Conservation (phyloP, 345 rosid species). For the Eucalyptus tenuipes region DNA sequence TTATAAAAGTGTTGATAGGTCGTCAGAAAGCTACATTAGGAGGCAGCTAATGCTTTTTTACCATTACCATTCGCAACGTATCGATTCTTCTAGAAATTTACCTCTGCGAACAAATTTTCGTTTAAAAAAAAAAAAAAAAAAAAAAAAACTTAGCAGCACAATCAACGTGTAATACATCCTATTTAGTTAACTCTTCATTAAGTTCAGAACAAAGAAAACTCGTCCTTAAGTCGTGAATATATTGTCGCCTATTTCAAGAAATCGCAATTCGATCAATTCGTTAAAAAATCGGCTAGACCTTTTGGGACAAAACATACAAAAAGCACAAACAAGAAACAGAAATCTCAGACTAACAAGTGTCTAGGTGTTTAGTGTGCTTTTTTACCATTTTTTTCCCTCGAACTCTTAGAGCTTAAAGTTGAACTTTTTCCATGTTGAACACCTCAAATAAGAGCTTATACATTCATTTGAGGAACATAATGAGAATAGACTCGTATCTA, state of each 20-base stretch:
- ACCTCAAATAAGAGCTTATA: neutral
- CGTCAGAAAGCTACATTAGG: neutral
- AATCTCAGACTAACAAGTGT: neutral
- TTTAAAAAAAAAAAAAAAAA: no score
- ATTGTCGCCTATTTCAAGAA: neutral
- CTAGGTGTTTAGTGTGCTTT: neutral
- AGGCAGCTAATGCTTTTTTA: neutral
- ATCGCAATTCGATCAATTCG: neutral
- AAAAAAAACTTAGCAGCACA: neutral
- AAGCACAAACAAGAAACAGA: neutral
- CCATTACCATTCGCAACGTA: neutral
- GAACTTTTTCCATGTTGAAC: neutral
- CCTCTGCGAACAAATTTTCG: neutral
- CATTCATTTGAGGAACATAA: neutral
- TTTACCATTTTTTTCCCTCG: neutral
- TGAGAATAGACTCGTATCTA: neutral
- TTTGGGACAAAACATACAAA: neutral
- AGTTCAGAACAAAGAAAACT: neutral
- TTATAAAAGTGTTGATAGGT: neutral
- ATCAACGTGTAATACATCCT: neutral
- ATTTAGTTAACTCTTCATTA: neutral
- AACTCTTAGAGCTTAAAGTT: neutral
- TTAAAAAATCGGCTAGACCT: neutral
- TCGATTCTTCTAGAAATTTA: neutral
- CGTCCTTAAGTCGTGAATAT: neutral